Evolutionary conservation across 1,284 basidiomycete species (phyloP), one percentile per base, ranked within the genome.

Genomic region (Malassezia globosa): DNA sequence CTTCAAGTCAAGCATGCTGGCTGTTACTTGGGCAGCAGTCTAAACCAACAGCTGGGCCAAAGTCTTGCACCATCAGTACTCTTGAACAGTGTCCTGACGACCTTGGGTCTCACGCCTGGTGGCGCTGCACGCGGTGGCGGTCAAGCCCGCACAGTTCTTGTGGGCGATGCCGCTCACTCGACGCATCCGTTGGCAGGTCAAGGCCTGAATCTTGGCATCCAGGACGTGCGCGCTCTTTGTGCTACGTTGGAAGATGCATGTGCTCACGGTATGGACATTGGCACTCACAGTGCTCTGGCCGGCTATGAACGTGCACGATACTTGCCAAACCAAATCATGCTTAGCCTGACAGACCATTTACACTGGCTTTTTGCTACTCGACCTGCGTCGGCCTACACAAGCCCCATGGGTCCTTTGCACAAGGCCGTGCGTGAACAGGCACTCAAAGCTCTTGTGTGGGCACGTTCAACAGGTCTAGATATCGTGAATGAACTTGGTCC

Each of bases 171-270:
- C 1, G 92, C 90, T 13, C 94, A 97, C 66, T 87, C 87, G 0
- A 79, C 88, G 4, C 94, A 97, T 66, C 94, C 94, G 0, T 79
- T 97, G n/a, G 92, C 90, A 0, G 94, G 94, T 1, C 94, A 97
- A 69, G 94, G 92, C 0, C 75, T 97, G 35, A 97, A 99, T 71
- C 76, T 92, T 62, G 94, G 92, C 16, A 75, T 99, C 14, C 84
- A 78, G 1, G 92, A 99, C 67, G 87, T 61, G 1, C 56, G 64
- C 7, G 56, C 59, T 8, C 55, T 70, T 7, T 42, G 46, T 8
- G 13, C 34, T 8, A 54, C 61, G 7, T 37, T 70, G 13, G 36
- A 37, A 2, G 35, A 42, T 11, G 66, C 64, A 1, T 29, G 54
- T 26, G 37, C 16, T 18, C 46, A 54, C 24, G 68, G 68, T 13